Evolutionary conservation across 192 early-diverging fungal genomes (phyloP), one percentile per base, ranked within the genome.

Genomic region (Rhizoclosmatium globosum): DNA sequence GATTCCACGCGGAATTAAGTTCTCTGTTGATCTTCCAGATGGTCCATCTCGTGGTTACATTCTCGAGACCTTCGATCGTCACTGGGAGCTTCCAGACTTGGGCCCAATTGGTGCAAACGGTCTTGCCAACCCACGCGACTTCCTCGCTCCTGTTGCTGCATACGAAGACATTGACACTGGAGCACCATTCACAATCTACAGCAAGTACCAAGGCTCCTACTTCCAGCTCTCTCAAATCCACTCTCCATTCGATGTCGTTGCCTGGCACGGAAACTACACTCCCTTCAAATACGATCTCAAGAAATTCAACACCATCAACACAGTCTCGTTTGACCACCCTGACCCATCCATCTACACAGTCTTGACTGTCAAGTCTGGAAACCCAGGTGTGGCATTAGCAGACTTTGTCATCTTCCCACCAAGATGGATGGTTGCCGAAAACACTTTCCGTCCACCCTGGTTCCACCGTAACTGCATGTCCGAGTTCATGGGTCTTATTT

Each of bases 371-470:
- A 95, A 95, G 81, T 96, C 96, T 1, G 91, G 88, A 47, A 90
- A 89, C 80, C 94, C 95, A 4, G 95, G 95, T 61, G 90, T 90
- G 1, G 95, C 97, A 1, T 83, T 96, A 31, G 94, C 94, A 15
- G 97, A 99, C 80, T 99, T 99, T 90, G 95, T 96, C 62, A 95
- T 97, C 23, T 99, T 99, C 82, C 96, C 97, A 81, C 97, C 97
- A 42, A 89, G 97, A 21, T 97, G 94, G 89, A 94, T 93, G 70
- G 96, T 97, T 31, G 94, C 93, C 73, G 92, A 95, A 82, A 80
- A 94, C 84, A 99, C 97, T 23, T 94, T 94, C 90, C 90, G 97
- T 23, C 97, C 96, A 60, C 97, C 97, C 47, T 99, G 94, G 82
- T 98, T 94, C 86, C 97, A 99, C 85, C 94, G 97, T 62, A 99